phyloP scores from a whole-genome alignment of 768 basidiomycete genomes.

The Collybia mongolica region DNA sequence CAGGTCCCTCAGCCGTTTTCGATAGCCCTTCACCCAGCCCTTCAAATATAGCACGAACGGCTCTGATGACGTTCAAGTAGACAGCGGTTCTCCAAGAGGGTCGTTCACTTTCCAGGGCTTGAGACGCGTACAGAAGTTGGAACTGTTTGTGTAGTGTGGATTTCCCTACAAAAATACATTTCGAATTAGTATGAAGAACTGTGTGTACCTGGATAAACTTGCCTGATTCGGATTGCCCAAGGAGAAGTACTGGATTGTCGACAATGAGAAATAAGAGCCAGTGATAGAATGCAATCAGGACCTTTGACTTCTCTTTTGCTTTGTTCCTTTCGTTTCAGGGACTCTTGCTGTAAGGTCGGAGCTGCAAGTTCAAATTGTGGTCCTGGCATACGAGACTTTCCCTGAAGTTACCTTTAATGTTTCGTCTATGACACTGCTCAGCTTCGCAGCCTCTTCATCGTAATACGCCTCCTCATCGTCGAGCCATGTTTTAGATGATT shows the following conservation, averaged over 20 bases:
- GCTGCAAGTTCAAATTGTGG: neutral
- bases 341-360: conserved; percentile 8
- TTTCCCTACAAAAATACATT: conserved; percentile 9
- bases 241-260: conserved; percentile 8
- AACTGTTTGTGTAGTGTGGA: conserved; percentile 18
- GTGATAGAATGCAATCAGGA: neutral
- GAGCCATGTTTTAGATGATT: no score
- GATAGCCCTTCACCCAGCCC: conserved; percentile 8
- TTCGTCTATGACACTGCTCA: conserved; percentile 15
- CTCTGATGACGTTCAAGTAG: conserved; percentile 15
- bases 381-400: neutral
- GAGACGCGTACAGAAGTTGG: conserved; percentile 15
- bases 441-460: conserved; percentile 8
- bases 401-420: conserved; percentile 9
- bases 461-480: conserved; percentile 1
- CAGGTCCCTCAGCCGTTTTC: conserved; percentile 6
- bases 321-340: conserved; percentile 8
- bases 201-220: neutral
- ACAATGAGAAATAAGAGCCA: neutral
- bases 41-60: conserved; percentile 11
- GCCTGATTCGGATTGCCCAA: conserved; percentile 17
- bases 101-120: conserved; percentile 15
- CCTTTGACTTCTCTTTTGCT: conserved; percentile 13
- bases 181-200: neutral
- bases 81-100: conserved; percentile 14